Evolutionary conservation across 1,284 basidiomycete genomes (phyloP).

Genomic region (Tausonia pullulans): DNA sequence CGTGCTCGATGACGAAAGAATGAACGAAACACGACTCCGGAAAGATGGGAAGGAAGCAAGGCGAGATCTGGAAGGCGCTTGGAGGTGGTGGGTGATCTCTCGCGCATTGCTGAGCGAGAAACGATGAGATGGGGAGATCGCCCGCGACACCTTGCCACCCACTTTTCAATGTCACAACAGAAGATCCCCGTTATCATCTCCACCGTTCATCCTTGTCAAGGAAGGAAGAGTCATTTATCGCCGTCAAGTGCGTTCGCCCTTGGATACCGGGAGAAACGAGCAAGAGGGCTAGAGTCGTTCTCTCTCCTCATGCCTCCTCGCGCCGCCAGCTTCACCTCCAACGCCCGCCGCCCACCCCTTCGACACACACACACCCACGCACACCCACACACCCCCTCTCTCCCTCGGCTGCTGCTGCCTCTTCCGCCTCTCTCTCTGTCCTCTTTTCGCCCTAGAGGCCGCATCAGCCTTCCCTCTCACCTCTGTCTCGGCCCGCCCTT

Average conservation of each 20-base stretch:
- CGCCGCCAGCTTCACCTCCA: neutral
- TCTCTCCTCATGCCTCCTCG: constrained; percentile 1
- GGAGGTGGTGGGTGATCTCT: neutral
- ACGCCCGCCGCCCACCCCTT: neutral
- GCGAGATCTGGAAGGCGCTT: neutral
- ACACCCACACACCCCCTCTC: neutral
- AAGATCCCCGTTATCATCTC: too few species aligned
- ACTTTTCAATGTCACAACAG: too few species aligned
- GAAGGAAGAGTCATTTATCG: too few species aligned
- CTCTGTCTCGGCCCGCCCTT: neutral
- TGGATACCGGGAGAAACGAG: too few species aligned
- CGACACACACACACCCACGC: neutral
- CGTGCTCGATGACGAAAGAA: neutral
- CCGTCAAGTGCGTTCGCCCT: too few species aligned
- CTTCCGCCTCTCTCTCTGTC: neutral
- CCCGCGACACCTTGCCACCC: too few species aligned
- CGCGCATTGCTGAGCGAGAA: too few species aligned
- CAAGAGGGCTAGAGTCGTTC: neutral
- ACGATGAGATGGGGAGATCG: too few species aligned
- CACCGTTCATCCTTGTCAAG: too few species aligned
- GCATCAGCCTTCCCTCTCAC: neutral
- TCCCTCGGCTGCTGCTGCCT: neutral
- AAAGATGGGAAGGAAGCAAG: neutral
- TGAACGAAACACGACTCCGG: neutral
- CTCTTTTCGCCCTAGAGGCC: neutral